A percentile compares a stretch with the other conserved stretches of the same genome.
Conservation (phyloP, 2,329 filamentous ascomycete species). For the Paradendryphiella salina region DNA sequence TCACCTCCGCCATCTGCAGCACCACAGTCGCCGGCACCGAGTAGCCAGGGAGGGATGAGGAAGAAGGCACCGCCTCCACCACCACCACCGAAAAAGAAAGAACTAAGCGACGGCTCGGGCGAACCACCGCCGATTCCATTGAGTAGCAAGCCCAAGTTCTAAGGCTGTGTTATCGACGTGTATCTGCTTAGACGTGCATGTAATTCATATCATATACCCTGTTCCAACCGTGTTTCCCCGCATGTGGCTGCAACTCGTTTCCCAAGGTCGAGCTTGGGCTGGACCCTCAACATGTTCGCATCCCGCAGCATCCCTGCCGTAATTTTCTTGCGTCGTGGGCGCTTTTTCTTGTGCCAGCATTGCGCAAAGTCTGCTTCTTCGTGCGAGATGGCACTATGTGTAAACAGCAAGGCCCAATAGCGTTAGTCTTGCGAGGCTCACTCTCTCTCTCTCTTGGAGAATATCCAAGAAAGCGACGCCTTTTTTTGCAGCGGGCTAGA, state of each 20-base stretch:
- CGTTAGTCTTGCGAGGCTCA: constrained; percentile 25
- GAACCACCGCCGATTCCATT: constrained; percentile 61
- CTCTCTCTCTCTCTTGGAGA: not conserved
- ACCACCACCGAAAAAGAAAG: constrained; percentile 61
- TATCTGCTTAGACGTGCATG: not conserved
- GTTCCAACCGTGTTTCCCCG: not conserved
- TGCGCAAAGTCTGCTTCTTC: not conserved
- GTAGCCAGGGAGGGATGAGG: constrained; percentile 40
- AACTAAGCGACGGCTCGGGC: constrained; percentile 46
- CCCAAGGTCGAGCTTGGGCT: not conserved
- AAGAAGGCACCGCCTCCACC: constrained; percentile 63
- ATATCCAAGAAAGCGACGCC: not conserved
- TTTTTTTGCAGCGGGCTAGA: not conserved
- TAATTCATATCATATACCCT: not conserved
- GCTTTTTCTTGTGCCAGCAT: not conserved
- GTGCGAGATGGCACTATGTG: not conserved
- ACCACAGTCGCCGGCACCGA: constrained; percentile 29
- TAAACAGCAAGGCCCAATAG: not conserved
- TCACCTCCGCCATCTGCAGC: constrained; percentile 30
- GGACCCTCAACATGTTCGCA: constrained; percentile 10
- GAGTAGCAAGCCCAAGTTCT: constrained; percentile 58
- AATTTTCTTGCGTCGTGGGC: not conserved
- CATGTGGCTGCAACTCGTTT: constrained; percentile 1
- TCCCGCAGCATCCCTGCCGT: constrained; percentile 1
- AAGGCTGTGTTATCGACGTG: not conserved